Base-by-base conservation (phyloP, 257 asterid species). In the Lantana camara region DNA sequence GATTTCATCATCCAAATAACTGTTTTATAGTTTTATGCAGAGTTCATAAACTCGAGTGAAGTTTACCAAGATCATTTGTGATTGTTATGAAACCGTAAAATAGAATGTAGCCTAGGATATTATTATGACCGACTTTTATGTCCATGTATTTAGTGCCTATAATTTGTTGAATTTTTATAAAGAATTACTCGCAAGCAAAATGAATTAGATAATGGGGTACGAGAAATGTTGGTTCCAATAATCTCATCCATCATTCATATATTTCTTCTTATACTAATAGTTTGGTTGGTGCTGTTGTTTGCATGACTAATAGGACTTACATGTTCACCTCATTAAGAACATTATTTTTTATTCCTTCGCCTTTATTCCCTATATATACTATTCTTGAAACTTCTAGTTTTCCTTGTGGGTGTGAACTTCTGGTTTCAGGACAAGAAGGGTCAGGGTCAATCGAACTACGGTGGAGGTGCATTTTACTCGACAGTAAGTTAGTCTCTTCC, bases 381-480 rank as follows among this genome's bases (percentile, higher is more conserved):
- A 38, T n/a, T n/a, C n/a, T n/a, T n/a, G n/a, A 23, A 45, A 19
- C 46, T 35, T 30, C 35, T 27, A 27, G 58, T 65, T 57, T 42
- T 71, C 49, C 40, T 73, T 44, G 54, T 64, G 40, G n/a, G 72
- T 35, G 47, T 73, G 67, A 42, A 68, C 59, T 63, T 73, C 38
- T 59, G 61, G 46, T 68, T 72, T 49, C 71, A 92, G 96, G 90
- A 83, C 45, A 83, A 62, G 45, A 82, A 68, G 71, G 82, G 85
- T 75, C 95, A 83, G n/a, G n/a, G n/a, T n/a, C n/a, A n/a, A 50
- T 55, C 96, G 35, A 83, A 83, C 70, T 77, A 70, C 69, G 85
- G 89, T 7, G 83, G 79, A 62, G 95, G 95, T 77, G 86, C 97
- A 59, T 92, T 92, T 83, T 89, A 77, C 81, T 86, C 82, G 95